Base-by-base conservation (phyloP, 164 flowering plant species). In the Stephania japonica region DNA sequence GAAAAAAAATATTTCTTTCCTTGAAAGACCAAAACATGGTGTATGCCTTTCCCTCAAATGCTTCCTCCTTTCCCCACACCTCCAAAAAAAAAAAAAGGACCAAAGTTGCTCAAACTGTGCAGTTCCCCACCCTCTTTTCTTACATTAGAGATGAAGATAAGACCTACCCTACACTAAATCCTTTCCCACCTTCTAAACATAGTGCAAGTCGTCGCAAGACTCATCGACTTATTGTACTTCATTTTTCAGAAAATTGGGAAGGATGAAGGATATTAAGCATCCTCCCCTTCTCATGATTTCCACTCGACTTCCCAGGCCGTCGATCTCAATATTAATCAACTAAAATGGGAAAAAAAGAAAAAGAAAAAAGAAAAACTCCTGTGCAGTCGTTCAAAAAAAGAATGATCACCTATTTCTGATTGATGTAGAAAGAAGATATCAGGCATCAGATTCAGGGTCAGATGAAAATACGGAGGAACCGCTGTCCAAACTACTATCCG, bases 401-500 rank as follows among this genome's bases (percentile, higher is more conserved):
- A 56, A 18, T 56, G 63, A 56, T 56, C 23, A 56, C n/a, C 63
- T 56, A 4, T 18, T 18, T 56, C 23, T 56, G 63, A 11, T 19
- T 7, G 21, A n/a, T 56, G 7, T n/a, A 56, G 63, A 56, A 56
- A 18, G 63, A 10, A 56, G 63, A 16, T 56, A 75, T 84, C 86
- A 86, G 43, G 75, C 84, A 67, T 84, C 81, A 64, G 86, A 68
- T 42, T 81, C 87, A 5, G 91, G 80, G 72, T 78, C 81, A 59
- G 86, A 74, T 23, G 89, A 84, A 80, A 79, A 56, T 44, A 74
- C 81, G 47, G 86, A 75, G 10, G 83, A 76, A 56, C 78, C 73
- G 71, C 75, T 80, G 49, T 59, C 78, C 12, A 42, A 50, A 56
- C 27, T 76, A 56, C 27, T 76, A 11, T 75, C 72, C 27, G 68